Base-by-base conservation (phyloP, 306 rosid species). In the Hippophae rhamnoides region DNA sequence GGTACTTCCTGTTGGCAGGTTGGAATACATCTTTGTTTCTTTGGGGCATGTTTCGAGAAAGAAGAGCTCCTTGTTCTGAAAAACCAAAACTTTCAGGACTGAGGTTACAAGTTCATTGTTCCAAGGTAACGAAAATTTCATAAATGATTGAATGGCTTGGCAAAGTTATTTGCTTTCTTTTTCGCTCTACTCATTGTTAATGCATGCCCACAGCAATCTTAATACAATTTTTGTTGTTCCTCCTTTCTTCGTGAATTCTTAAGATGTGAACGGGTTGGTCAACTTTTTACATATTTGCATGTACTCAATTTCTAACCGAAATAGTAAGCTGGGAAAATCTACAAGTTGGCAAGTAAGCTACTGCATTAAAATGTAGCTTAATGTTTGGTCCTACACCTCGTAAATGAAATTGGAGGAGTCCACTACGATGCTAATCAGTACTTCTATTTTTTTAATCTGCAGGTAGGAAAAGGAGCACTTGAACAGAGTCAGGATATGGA, bases 21-120 rank as follows among this genome's bases (percentile, higher is more conserved):
- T 66, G 70, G 63, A 57, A 66, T 57, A 23, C 27, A 57, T 11
- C 49, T 44, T 49, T 48, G 6, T 66, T 14, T 48, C 54, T 66
- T 2, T 66, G 70, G 70, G 70, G 70, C 49, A 57, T 66, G 25
- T 66, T 66, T 57, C 25, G 51, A 10, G 70, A 26, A 42, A 57
- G 44, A 46, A 18, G 57, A 13, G 44, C 13, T 26, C 7, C 45
- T 11, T 26, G 43, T 23, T 64, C 60, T 13, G 52, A 45, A 54
- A n/a, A 43, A 9, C 6, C 13, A 8, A 23, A 42, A 9, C 46
- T 43, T 8, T 27, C 12, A 18, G 38, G 50, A 58, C 49, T 4
- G 11, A 7, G 43, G 62, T 23, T 23, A n/a, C 62, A 14, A 5
- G 45, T 58, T 43, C 49, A 7, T 46, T 58, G 40, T 58, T 8